Evolutionary conservation across 306 rosid genomes (phyloP).

Genomic region (Dalbergia cochinchinensis): DNA sequence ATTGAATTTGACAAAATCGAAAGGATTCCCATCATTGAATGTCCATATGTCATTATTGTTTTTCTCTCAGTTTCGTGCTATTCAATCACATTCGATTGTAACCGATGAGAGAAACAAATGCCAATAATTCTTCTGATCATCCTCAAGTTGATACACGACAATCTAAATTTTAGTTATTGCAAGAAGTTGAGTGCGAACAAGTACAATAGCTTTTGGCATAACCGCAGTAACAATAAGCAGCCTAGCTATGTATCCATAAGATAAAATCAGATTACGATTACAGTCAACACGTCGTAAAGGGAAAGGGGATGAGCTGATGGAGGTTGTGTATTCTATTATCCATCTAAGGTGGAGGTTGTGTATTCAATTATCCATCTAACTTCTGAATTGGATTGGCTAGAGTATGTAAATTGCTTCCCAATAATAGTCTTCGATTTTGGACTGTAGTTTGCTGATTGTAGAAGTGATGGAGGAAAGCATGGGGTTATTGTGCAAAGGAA

Average conservation of each 20-base stretch:
- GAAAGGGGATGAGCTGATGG: conserved; percentile 11
- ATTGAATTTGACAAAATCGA: no score
- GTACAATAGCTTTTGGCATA: not conserved
- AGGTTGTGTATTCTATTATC: conserved; percentile 11
- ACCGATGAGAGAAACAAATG: not conserved
- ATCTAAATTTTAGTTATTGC: not conserved
- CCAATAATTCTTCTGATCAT: not conserved
- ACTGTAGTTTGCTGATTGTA: conserved; percentile 22
- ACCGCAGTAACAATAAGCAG: not conserved
- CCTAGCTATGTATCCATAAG: not conserved
- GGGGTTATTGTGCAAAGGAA: conserved; percentile 37
- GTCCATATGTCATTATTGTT: no score
- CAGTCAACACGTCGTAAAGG: not conserved
- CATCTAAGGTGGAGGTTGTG: conserved; percentile 17
- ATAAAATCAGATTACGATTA: not conserved
- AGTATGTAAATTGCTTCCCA: not conserved
- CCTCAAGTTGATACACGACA: not conserved
- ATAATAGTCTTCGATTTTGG: conserved; percentile 11
- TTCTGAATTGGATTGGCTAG: not conserved
- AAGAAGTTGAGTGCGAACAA: not conserved
- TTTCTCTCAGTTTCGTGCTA: not conserved
- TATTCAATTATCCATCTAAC: not conserved
- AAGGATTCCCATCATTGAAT: no score
- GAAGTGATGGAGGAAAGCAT: conserved; percentile 21
- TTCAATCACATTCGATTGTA: not conserved